phyloP scores from a whole-genome alignment of 768 basidiomycete genomes.

The Boletus fagicola region DNA sequence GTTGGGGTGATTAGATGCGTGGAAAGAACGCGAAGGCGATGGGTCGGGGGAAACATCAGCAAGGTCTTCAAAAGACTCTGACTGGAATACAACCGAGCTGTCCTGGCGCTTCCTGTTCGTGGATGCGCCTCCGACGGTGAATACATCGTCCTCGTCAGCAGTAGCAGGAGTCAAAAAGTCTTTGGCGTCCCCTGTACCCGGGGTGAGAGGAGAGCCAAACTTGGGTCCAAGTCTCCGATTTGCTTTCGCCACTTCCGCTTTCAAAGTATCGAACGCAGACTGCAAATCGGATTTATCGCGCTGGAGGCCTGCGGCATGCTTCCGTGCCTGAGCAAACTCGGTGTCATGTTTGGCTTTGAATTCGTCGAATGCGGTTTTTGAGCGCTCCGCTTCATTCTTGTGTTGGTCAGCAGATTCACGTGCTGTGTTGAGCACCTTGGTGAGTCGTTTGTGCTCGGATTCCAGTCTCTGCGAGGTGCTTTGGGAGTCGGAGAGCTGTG shows the following conservation, averaged over 20 bases:
- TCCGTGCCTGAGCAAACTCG: conserved; percentile 87
- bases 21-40: conserved; percentile 59
- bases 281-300: conserved; percentile 94
- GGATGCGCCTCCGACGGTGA: conserved; percentile 60
- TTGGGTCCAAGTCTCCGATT: conserved; percentile 54
- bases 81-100: conserved; percentile 45
- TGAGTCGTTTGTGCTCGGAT: conserved; percentile 78
- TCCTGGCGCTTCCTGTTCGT: conserved; percentile 58
- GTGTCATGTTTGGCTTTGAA: conserved; percentile 92
- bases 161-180: conserved; percentile 60
- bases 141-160: conserved; percentile 61
- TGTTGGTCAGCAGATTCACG: conserved; percentile 79
- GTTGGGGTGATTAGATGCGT: conserved; percentile 69
- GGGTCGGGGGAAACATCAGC: conserved; percentile 59
- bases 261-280: conserved; percentile 71
- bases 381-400: conserved; percentile 82
- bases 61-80: conserved; percentile 47
- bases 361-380: conserved; percentile 61
- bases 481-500: conserved; percentile 65
- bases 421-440: conserved; percentile 65
- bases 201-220: conserved; percentile 74
- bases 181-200: conserved; percentile 44
- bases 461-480: conserved; percentile 68
- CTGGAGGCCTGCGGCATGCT: conserved; percentile 80
- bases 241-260: conserved; percentile 68